Base-by-base conservation (phyloP, 2,329 filamentous ascomycete genomes). In the Lecanicillium sp. region DNA sequence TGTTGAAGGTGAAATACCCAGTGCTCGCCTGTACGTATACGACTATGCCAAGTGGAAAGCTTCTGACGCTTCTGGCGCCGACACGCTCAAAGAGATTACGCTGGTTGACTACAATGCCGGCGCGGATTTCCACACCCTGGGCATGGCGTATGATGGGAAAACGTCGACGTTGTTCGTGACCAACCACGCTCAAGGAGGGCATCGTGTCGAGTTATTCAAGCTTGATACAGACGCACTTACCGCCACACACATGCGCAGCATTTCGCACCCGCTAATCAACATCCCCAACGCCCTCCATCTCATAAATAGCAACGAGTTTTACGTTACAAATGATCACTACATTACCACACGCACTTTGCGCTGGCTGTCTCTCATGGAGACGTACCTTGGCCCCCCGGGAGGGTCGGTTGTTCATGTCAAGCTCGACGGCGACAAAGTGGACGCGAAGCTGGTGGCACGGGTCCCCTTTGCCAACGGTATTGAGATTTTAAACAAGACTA, bases 401-500 rank as follows among this genome's bases (percentile, higher is more conserved):
- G 62, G 56, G 1, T 56, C 51, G 1, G 48, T 67, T 4, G 58
- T 67, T 0, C 55, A 67, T 35, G 56, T 66, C 3, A 43, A 37
- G 13, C 40, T 57, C 14, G 16, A 17, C 7, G 37, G 39, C 16
- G 34, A 44, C 9, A n/a, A 30, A 14, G 7, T 7, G 11, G 15
- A 27, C 15, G 53, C 43, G 5, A 51, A 52, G 4, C 37, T 62
- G 1, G 53, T 63, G 0, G 57, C 56, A 3, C 54, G 54, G 11
- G 32, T 60, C 2, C 44, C 64, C 9, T 68, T 63, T 31, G 54
- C 65, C 8, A 68, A 68, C 35, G 65, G 65, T 12, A 54, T 68
- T 13, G 57, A 57, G 20, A 43, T 65, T 1, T 32, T 67, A 4
- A 65, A 66, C 42, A 46, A 43, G 3, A 62, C 58, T 0, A 63